Evolutionary conservation across 108 stramenopile genomes (phyloP).

Genomic region (Cyclotella kingstonii): DNA sequence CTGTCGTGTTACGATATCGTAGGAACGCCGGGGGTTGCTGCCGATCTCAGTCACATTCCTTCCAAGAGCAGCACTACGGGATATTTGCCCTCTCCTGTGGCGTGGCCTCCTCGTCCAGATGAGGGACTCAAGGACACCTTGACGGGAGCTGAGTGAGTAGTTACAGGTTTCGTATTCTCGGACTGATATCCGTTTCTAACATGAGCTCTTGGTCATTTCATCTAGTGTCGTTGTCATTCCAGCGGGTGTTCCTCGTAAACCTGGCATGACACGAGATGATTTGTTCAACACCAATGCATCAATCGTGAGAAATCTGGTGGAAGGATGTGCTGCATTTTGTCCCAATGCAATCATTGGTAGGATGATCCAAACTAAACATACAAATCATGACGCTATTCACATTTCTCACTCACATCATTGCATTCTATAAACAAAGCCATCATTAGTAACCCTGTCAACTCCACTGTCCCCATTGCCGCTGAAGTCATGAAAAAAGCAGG

Average conservation of each 20-base stretch:
- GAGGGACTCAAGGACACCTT: slow-evolving; percentile 76
- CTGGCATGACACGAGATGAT: slow-evolving; percentile 97
- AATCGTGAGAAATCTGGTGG: slow-evolving; percentile 95
- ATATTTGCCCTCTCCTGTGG: slow-evolving; percentile 58
- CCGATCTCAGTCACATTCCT: slow-evolving; percentile 90
- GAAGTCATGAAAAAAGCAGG: slow-evolving; percentile 95
- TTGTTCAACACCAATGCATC: slow-evolving; percentile 93
- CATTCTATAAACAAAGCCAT: too few relatives aligned
- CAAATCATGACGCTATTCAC: not conserved
- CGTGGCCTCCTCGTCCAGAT: slow-evolving; percentile 71
- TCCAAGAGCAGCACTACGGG: slow-evolving; percentile 62
- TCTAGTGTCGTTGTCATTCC: slow-evolving; percentile 94
- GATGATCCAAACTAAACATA: not conserved
- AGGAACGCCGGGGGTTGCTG: slow-evolving; percentile 96
- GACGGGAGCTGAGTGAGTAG: slow-evolving; percentile 63
- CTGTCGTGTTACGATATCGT: slow-evolving; percentile 90
- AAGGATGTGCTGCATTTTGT: slow-evolving; percentile 93
- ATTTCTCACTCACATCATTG: not conserved
- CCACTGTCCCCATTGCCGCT: slow-evolving; percentile 98
- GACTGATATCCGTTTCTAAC: not conserved
- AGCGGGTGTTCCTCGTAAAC: slow-evolving; percentile 98
- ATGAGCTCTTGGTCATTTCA: not conserved
- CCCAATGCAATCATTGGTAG: slow-evolving; percentile 88
- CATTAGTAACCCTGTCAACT: slow-evolving; percentile 99
- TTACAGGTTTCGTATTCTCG: not conserved